phyloP scores from a whole-genome alignment of 2,329 filamentous ascomycete species.

The Penicillium sp. region DNA sequence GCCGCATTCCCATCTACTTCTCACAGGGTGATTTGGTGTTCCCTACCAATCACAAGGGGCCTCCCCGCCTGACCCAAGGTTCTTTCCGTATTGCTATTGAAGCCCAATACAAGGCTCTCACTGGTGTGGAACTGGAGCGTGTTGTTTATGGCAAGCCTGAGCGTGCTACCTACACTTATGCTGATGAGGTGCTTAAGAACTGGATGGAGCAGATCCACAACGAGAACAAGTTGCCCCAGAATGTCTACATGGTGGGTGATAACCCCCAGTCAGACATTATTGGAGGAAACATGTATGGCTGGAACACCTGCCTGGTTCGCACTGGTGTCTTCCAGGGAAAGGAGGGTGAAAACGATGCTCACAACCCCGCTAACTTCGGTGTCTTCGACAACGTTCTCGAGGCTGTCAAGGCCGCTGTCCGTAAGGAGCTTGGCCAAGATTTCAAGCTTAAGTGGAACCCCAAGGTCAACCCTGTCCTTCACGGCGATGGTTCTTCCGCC shows the following conservation, averaged over 20 bases:
- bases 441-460: constrained; percentile 76
- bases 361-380: constrained; percentile 77
- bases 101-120: constrained; percentile 67
- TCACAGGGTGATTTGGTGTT: constrained; percentile 68
- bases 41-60: constrained; percentile 65
- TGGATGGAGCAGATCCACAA: constrained; percentile 80
- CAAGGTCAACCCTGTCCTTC: constrained; percentile 69
- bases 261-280: constrained; percentile 75
- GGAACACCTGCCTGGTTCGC: constrained; percentile 79
- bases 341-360: constrained; percentile 69
- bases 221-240: constrained; percentile 69
- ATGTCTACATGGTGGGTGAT: constrained; percentile 78
- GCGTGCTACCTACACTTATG: constrained; percentile 76
- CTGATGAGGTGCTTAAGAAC: constrained; percentile 70
- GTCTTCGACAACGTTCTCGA: constrained; percentile 75
- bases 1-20: constrained; percentile 76
- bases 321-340: constrained; percentile 76
- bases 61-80: constrained; percentile 72
- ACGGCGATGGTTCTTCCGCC: constrained; percentile 58
- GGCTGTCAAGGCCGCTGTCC: constrained; percentile 68
- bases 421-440: constrained; percentile 72
- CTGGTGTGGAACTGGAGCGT: constrained; percentile 72
- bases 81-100: constrained; percentile 76
- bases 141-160: constrained; percentile 78
- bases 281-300: constrained; percentile 79